Percentiles rank a stretch among this genome's conserved stretches.
Conservation (phyloP, 2,329 filamentous ascomycete species). For the Paraphaeosphaeria minitans region DNA sequence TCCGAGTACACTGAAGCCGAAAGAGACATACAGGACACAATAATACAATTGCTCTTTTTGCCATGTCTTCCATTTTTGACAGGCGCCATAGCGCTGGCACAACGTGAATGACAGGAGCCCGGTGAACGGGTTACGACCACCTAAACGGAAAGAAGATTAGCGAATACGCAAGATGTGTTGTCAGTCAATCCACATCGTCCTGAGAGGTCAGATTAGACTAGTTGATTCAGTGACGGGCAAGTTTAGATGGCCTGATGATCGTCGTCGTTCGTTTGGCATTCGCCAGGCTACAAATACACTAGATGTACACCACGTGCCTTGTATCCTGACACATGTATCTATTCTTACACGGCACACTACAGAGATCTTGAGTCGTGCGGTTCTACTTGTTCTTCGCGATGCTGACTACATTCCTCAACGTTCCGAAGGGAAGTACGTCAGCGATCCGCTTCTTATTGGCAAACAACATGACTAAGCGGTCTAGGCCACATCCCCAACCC, state of each 20-base stretch:
- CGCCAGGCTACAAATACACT: slow-evolving; percentile 5
- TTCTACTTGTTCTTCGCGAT: slow-evolving; percentile 35
- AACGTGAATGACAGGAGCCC: neutral
- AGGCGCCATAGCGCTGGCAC: neutral
- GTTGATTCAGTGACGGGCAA: neutral
- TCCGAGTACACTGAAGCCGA: neutral
- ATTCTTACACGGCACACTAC: neutral
- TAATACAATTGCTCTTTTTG: neutral
- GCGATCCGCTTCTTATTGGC: slow-evolving; percentile 77
- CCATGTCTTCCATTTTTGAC: neutral
- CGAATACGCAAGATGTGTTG: neutral
- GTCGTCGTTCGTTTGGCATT: neutral
- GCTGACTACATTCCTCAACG: slow-evolving; percentile 65
- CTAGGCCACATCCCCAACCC: slow-evolving; percentile 93
- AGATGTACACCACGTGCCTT: neutral
- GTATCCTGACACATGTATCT: neutral
- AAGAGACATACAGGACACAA: neutral
- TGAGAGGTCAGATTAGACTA: neutral
- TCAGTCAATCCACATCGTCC: neutral
- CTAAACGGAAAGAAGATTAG: neutral
- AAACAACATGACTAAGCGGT: slow-evolving; percentile 90
- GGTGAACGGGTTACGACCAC: neutral
- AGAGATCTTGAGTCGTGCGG: neutral
- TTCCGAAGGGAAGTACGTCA: slow-evolving; percentile 89
- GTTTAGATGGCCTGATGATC: neutral